These are phyloP conservation scores for Coemansia sp. DNA, from an alignment of 371 early-diverging fungal species.

Conservation along the genomic window DNA sequence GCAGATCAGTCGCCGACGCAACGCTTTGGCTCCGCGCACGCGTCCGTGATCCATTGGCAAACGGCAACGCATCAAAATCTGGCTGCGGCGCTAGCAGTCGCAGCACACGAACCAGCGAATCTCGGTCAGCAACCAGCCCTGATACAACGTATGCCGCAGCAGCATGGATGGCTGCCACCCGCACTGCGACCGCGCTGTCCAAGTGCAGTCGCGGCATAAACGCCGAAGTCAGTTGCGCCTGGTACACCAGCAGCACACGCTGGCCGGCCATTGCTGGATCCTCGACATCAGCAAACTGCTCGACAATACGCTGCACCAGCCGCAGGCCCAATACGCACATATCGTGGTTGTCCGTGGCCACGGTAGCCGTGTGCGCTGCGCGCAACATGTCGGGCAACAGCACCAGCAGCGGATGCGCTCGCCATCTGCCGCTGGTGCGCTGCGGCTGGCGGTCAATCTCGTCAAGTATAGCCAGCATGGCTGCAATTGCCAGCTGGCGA, in stretches of 20 bases:
- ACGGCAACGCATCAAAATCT: conserved; percentile 3
- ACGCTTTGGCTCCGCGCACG: background rate
- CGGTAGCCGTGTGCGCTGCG: conserved; percentile 37
- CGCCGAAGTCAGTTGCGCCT: conserved; percentile 49
- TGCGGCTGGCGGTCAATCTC: conserved; percentile 2
- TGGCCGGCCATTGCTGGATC: conserved; percentile 37
- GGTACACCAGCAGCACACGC: conserved; percentile 36
- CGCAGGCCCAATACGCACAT: conserved; percentile 34
- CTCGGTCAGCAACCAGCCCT: conserved; percentile 25
- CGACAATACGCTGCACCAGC: conserved; percentile 32
- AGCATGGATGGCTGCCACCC: conserved; percentile 21
- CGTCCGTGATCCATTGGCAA: background rate
- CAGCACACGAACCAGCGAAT: conserved; percentile 20
- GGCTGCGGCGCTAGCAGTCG: conserved; percentile 40
- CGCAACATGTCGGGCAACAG: conserved; percentile 39
- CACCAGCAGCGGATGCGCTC: conserved; percentile 18
- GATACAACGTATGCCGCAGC: conserved; percentile 33
- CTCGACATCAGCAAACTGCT: conserved; percentile 33
- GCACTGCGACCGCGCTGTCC: background rate
- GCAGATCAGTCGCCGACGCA: background rate
- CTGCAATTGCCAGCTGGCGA: conserved; percentile 18
- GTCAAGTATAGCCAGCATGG: conserved; percentile 24
- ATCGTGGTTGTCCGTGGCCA: background rate
- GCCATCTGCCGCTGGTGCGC: background rate
- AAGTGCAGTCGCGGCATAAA: conserved; percentile 30